Base-by-base conservation (phyloP, 495 filamentous ascomycete species). In the Penicillium egyptiacum region DNA sequence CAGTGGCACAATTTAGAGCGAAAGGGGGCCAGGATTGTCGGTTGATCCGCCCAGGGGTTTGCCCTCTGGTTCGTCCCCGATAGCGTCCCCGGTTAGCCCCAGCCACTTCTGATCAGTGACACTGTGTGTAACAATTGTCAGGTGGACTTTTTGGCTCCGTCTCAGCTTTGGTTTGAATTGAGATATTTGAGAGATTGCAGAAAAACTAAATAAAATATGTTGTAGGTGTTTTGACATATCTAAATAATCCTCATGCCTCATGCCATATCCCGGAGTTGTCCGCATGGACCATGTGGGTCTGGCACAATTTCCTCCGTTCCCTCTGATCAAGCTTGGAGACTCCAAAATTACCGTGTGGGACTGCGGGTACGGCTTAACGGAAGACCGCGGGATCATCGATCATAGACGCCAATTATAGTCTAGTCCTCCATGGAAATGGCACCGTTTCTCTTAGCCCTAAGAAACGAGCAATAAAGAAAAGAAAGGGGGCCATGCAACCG, bases 1-100 rank as follows among this genome's bases (percentile, higher is more conserved):
- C 62, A 68, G 65, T 66, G 66, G 63, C 63, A 61, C 63, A 59
- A 50, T 58, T 58, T 45, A 49, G 53, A 51, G 56, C 57, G 63
- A 63, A 60, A 60, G 56, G 66, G 51, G 44, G 56, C 50, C 41
- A 53, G 48, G 57, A 62, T 60, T 66, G 39, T 65, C 59, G 65
- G 65, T 60, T 72, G 71, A 74, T 74, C 66, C 61, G 66, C 66
- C 70, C 72, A 75, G 72, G 70, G 68, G 65, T 70, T 37, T 42
- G 22, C 50, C 50, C 50, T 53, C 39, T 42, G 35, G 50, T 53
- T 53, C 50, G 23, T 53, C 35, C 31, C 50, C 50, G 50, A 52
- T 42, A 4, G 50, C 35, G 17, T 35, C 46, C 28, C 37, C 47
- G 28, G 39, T 53, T 11, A 19, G 39, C 50, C 39, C 50, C 39